A percentile compares a stretch with the other conserved stretches of the same genome.
These are phyloP conservation scores for Entomortierella parvispora DNA, from an alignment of 192 early-diverging fungal species.

Conservation along the genomic window DNA sequence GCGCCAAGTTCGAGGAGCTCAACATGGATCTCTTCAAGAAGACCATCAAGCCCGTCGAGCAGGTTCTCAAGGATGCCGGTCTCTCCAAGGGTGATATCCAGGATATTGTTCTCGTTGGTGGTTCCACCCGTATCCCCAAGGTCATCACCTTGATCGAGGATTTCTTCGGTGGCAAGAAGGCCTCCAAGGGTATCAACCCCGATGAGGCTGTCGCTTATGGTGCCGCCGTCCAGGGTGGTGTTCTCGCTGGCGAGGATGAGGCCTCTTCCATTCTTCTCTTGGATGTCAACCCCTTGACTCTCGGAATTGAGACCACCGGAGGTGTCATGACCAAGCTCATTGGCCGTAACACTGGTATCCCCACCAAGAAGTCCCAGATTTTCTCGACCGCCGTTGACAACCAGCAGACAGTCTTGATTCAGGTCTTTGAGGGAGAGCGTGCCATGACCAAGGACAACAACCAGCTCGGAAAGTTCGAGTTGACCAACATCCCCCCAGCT, in stretches of 20 bases:
- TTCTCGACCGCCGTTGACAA: slow-evolving; percentile 98
- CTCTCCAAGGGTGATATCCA: slow-evolving; percentile 88
- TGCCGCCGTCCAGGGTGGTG: slow-evolving; percentile 96
- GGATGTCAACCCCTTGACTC: slow-evolving; percentile 96
- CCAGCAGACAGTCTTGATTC: slow-evolving; percentile 95
- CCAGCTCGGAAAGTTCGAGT: slow-evolving; percentile 96
- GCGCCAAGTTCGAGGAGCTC: slow-evolving; percentile 97
- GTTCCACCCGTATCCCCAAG: slow-evolving; percentile 99
- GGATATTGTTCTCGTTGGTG: slow-evolving; percentile 98
- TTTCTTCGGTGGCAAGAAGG: slow-evolving; percentile 97
- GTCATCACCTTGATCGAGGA: slow-evolving; percentile 92
- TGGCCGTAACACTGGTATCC: slow-evolving; percentile 91
- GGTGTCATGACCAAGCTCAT: slow-evolving; percentile 98
- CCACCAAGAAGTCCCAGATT: slow-evolving; percentile 98
- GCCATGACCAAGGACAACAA: slow-evolving; percentile 99
- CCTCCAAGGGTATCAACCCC: slow-evolving; percentile 96
- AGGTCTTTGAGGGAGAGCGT: slow-evolving; percentile 97
- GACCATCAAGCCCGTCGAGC: slow-evolving; percentile 93
- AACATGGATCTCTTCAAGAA: slow-evolving; percentile 94
- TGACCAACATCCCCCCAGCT: slow-evolving; percentile 92
- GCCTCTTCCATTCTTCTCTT: slow-evolving; percentile 79
- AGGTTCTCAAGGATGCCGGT: slow-evolving; percentile 91
- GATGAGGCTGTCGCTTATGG: slow-evolving; percentile 99
- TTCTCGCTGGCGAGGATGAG: slow-evolving; percentile 79
- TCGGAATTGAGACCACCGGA: slow-evolving; percentile 98